A percentile compares a stretch with the other conserved stretches of the same genome.
These are phyloP conservation scores for Trebouxiophyceae sp. DNA, from an alignment of 163 green algal species.

Conservation along the genomic window DNA sequence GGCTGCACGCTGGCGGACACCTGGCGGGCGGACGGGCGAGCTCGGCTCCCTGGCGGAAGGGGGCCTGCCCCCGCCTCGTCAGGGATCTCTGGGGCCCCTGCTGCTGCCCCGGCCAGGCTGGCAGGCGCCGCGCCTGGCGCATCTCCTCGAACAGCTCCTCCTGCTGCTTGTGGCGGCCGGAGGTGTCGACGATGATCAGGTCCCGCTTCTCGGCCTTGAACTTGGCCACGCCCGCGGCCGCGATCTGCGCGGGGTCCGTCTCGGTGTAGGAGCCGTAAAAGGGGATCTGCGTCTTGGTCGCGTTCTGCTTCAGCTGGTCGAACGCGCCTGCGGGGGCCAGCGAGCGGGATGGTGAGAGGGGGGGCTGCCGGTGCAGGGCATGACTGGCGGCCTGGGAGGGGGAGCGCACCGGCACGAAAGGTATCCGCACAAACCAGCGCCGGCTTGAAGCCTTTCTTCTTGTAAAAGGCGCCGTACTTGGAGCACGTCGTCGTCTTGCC, in stretches of 20 bases:
- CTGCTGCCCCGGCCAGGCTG: no score
- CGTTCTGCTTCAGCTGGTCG: slow-evolving; percentile 97
- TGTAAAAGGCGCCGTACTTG: slow-evolving; percentile 95
- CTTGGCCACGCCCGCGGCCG: slow-evolving; percentile 77
- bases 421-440: slow-evolving; percentile 98
- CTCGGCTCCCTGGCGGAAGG: no score
- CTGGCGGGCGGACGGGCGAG: no score
- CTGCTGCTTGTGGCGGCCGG: slow-evolving; percentile 94
- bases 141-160: slow-evolving; percentile 99
- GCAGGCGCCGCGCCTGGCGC: slow-evolving; percentile 56
- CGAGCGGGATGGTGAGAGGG: neutral
- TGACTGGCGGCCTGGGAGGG: neutral
- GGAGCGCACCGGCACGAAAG: slow-evolving; percentile 78
- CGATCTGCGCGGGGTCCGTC: slow-evolving; percentile 92
- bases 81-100: no score
- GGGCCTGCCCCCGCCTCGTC: no score
- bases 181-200: slow-evolving; percentile 99
- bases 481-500: slow-evolving; percentile 99
- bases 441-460: slow-evolving; percentile 96
- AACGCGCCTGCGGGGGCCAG: slow-evolving; percentile 37
- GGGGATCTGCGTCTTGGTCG: slow-evolving; percentile 91
- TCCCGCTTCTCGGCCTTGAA: slow-evolving; percentile 86
- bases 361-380: no score
- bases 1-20: slow-evolving; percentile 63
- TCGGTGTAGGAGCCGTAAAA: slow-evolving; percentile 92